Evolutionary conservation across 1,284 basidiomycete genomes (phyloP).

Genomic region (Sutorius eximius): DNA sequence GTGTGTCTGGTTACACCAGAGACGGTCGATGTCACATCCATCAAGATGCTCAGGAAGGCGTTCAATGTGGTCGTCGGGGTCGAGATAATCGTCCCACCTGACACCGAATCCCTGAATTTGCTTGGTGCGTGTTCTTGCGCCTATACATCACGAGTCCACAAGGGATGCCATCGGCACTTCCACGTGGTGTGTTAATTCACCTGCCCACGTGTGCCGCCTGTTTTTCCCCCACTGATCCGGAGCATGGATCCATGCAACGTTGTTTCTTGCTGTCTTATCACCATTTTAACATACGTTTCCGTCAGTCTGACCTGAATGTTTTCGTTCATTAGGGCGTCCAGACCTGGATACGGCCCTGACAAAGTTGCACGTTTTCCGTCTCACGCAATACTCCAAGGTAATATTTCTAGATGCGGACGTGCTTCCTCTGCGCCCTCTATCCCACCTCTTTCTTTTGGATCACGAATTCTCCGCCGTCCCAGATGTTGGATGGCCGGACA

Average conservation of each 20-base stretch:
- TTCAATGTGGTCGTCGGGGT: constrained; percentile 91
- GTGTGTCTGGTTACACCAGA: constrained; percentile 94
- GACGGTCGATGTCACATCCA: constrained; percentile 82
- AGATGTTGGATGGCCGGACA: constrained; percentile 98
- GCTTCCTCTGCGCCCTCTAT: constrained; percentile 83
- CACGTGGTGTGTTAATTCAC: constrained; percentile 5
- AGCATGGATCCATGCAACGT: constrained; percentile 16
- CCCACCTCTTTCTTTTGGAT: constrained; percentile 81
- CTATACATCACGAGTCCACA: not conserved
- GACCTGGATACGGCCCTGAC: constrained; percentile 92
- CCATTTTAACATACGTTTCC: constrained; percentile 1
- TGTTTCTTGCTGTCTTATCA: constrained; percentile 23
- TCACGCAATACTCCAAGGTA: constrained; percentile 84
- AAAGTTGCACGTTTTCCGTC: constrained; percentile 92
- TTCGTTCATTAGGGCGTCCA: constrained; percentile 68
- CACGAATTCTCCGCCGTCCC: constrained; percentile 87
- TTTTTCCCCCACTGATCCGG: constrained; percentile 6
- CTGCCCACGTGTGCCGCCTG: constrained; percentile 6
- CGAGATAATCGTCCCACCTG: constrained; percentile 74
- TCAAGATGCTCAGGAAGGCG: constrained; percentile 77
- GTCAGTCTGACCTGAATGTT: constrained; percentile 19
- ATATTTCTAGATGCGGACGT: constrained; percentile 97
- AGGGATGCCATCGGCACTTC: not conserved
- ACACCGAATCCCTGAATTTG: constrained; percentile 65
- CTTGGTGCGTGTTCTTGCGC: constrained; percentile 63